Conservation (phyloP, 495 filamentous ascomycete genomes). For the Daldinia loculata region DNA sequence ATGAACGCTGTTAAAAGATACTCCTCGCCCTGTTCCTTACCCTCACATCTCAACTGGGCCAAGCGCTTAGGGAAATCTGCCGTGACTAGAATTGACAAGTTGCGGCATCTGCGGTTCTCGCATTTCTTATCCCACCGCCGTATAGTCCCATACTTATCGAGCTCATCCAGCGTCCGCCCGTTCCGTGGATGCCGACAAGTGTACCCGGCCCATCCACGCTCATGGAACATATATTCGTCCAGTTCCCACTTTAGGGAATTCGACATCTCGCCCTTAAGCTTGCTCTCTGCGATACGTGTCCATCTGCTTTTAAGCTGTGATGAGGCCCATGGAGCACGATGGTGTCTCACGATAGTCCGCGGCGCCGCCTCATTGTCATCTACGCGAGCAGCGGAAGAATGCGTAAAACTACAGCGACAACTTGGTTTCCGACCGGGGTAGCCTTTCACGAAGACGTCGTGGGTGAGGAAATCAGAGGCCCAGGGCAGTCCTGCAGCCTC, state of each 20-base stretch:
- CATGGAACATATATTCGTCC: slow-evolving; percentile 45
- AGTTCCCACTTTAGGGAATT: slow-evolving; percentile 47
- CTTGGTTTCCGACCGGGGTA: slow-evolving; percentile 44
- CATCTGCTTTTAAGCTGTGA: slow-evolving; percentile 30
- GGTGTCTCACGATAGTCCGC: slow-evolving; percentile 42
- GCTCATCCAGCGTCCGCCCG: slow-evolving; percentile 29
- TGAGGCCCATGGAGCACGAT: slow-evolving; percentile 40
- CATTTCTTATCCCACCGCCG: slow-evolving; percentile 36
- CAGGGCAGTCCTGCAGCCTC: slow-evolving; percentile 47
- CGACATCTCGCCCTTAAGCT: slow-evolving; percentile 37
- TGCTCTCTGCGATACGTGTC: slow-evolving; percentile 28
- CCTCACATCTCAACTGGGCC: slow-evolving; percentile 39
- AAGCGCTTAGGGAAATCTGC: slow-evolving; percentile 47
- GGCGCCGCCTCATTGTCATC: slow-evolving; percentile 21
- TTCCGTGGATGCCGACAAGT: slow-evolving; percentile 49
- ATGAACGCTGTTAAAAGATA: slow-evolving; percentile 53
- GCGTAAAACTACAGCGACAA: slow-evolving; percentile 24
- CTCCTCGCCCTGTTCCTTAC: slow-evolving; percentile 47
- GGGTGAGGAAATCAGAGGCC: slow-evolving; percentile 50
- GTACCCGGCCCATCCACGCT: slow-evolving; percentile 50
- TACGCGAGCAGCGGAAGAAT: slow-evolving; percentile 4
- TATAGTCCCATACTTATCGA: slow-evolving; percentile 46
- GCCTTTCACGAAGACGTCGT: slow-evolving; percentile 45
- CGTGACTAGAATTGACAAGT: slow-evolving; percentile 46
- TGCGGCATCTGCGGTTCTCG: slow-evolving; percentile 11